These are phyloP conservation scores for Simplicillium sp. DNA, from an alignment of 2,329 filamentous ascomycete species.

Conservation along the genomic window DNA sequence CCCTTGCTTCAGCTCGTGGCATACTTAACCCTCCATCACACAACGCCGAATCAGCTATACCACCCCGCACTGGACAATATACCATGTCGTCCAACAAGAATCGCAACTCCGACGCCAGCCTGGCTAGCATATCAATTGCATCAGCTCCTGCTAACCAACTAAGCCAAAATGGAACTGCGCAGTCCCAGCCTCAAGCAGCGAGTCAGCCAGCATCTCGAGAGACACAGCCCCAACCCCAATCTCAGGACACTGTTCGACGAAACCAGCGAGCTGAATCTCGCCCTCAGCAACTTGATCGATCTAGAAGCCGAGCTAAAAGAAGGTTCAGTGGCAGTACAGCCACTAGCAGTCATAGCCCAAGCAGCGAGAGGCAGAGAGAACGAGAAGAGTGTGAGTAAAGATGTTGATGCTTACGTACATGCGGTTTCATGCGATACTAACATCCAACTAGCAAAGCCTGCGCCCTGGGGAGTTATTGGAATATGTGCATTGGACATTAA, in stretches of 20 bases:
- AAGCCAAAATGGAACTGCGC: neutral
- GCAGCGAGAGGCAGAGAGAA: slow-evolving; percentile 56
- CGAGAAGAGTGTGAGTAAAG: slow-evolving; percentile 41
- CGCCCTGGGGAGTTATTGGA: slow-evolving; percentile 64
- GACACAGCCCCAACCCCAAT: slow-evolving; percentile 24
- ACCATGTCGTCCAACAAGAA: slow-evolving; percentile 37
- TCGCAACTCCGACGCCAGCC: slow-evolving; percentile 33
- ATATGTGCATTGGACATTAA: slow-evolving; percentile 95
- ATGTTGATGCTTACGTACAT: neutral
- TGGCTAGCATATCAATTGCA: slow-evolving; percentile 38
- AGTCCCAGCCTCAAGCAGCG: slow-evolving; percentile 29
- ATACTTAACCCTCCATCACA: slow-evolving; percentile 35
- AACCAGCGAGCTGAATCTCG: slow-evolving; percentile 25
- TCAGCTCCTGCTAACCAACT: slow-evolving; percentile 35
- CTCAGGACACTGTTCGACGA: slow-evolving; percentile 36
- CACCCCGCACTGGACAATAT: slow-evolving; percentile 32
- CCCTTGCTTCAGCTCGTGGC: slow-evolving; percentile 51
- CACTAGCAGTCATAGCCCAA: slow-evolving; percentile 73
- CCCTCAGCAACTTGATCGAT: slow-evolving; percentile 41
- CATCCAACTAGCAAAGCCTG: slow-evolving; percentile 36
- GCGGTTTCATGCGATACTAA: slow-evolving; percentile 15
- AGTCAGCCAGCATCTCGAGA: slow-evolving; percentile 24
- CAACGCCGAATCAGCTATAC: slow-evolving; percentile 37
- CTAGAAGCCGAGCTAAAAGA: slow-evolving; percentile 61
- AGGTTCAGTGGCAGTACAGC: slow-evolving; percentile 74